Conservation (phyloP, 148 eudicot genomes). For the Diospyros lotus region DNA sequence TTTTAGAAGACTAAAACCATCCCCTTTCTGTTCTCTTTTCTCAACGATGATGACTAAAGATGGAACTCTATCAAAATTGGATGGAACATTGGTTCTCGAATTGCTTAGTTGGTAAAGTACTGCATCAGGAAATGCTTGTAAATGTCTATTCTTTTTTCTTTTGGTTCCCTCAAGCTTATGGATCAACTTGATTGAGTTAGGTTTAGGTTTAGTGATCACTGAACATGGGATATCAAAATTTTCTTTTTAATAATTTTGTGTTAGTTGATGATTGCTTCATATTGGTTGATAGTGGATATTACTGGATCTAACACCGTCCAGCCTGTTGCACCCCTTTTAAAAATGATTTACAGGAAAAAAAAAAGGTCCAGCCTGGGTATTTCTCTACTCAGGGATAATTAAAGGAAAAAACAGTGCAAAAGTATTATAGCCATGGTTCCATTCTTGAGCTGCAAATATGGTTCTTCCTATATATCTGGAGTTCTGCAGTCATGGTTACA, state of each 20-base stretch:
- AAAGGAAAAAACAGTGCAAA: background rate
- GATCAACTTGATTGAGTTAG: background rate
- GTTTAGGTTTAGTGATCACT: background rate
- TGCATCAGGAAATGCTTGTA: background rate
- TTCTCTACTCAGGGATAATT: too few relatives aligned
- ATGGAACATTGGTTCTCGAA: background rate
- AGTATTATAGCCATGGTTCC: background rate
- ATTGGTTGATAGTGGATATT: background rate
- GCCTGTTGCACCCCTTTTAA: background rate
- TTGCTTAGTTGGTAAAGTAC: background rate
- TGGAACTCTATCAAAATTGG: background rate
- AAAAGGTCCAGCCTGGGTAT: too few relatives aligned
- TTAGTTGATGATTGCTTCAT: background rate
- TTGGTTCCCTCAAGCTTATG: too few relatives aligned
- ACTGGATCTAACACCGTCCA: background rate
- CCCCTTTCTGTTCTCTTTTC: background rate
- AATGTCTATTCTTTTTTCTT: background rate
- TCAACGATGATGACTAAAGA: background rate
- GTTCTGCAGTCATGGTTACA: background rate
- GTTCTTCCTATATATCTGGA: background rate
- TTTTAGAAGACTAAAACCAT: too few relatives aligned
- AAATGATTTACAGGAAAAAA: background rate
- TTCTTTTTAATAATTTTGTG: background rate
- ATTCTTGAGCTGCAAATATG: background rate
- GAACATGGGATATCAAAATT: background rate